Base-by-base conservation (phyloP, 352 stramenopile species). In the Phytophthora lateralis region DNA sequence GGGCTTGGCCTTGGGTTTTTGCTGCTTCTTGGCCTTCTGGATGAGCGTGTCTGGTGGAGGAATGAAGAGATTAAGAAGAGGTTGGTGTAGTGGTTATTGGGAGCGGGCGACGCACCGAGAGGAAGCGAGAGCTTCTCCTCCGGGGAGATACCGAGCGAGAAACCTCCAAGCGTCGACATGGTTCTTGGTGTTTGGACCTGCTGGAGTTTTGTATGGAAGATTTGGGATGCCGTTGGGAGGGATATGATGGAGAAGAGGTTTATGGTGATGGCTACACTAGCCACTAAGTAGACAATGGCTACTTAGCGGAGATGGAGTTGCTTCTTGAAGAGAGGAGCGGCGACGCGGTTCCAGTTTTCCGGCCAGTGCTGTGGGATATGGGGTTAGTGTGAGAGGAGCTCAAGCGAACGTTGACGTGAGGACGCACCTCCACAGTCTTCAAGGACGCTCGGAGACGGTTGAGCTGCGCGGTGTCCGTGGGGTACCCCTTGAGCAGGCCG, bases 271-370 rank as follows among this genome's bases (percentile, higher is more conserved):
- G 30, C 54, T 54, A 54, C 34, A 48, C 15, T 30, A 6, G 29
- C 21, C 21, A 24, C 21, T 24, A 8, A 30, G 34, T 58, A 54
- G 18, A 8, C 29, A 34, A 34, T 18, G 14, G n/a, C 7, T 49
- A n/a, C 37, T 27, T 66, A 72, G 43, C 46, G 57, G 34, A 85
- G 60, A 10, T 39, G 47, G 6, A 91, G 73, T 21, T 79, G 69
- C 48, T 80, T 75, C 10, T 73, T 74, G 63, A 94, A 94, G 4
- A 90, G 53, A 6, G 85, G 82, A 4, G 74, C 72, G 3, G 82
- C 85, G 26, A 83, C 66, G 41, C 78, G 77, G 12, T 66, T 75
- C 85, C 85, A 94, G 64, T 91, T 89, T 53, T 91, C 78, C 2
- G 82, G 82, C 85, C 82, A 92, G 41, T 92, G 85, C 85, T 91